Evolutionary conservation across 768 basidiomycete species (phyloP).

Genomic region (Nidularia pulvinata): DNA sequence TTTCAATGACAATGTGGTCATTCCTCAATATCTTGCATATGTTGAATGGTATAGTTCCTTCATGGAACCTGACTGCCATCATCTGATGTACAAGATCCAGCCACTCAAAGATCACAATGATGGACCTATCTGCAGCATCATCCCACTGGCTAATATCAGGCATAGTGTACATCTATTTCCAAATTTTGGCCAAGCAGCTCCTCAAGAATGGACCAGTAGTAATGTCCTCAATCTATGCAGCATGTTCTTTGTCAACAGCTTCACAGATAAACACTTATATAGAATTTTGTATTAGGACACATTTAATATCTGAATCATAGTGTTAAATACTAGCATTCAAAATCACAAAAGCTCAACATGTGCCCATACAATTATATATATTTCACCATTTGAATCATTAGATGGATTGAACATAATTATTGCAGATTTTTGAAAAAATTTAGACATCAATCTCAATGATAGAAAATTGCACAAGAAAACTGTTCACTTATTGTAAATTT

Average conservation of each 20-base stretch:
- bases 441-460: too few relatives aligned
- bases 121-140: slow-evolving; percentile 11
- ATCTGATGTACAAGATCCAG: slow-evolving; percentile 20
- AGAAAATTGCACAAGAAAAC: too few relatives aligned
- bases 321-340: too few relatives aligned
- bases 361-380: too few relatives aligned
- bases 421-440: too few relatives aligned
- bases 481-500: too few relatives aligned
- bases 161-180: slow-evolving; percentile 27
- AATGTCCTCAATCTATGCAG: slow-evolving; percentile 24
- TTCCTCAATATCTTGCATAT: slow-evolving; percentile 9
- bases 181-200: slow-evolving; percentile 20
- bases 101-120: slow-evolving; percentile 1
- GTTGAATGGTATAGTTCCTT: slow-evolving; percentile 14
- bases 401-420: too few relatives aligned
- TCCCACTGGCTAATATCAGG: slow-evolving; percentile 16
- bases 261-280: slow-evolving; percentile 23
- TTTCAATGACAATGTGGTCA: neutral
- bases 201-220: slow-evolving; percentile 23
- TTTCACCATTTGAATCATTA: too few relatives aligned
- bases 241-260: slow-evolving; percentile 25
- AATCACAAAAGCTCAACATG: too few relatives aligned
- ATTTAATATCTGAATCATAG: too few relatives aligned
- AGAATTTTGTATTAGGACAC: neutral
- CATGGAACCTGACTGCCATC: slow-evolving; percentile 10